phyloP scores from a whole-genome alignment of 805 yeast genomes.

The Cyberlindnera meyerae region DNA sequence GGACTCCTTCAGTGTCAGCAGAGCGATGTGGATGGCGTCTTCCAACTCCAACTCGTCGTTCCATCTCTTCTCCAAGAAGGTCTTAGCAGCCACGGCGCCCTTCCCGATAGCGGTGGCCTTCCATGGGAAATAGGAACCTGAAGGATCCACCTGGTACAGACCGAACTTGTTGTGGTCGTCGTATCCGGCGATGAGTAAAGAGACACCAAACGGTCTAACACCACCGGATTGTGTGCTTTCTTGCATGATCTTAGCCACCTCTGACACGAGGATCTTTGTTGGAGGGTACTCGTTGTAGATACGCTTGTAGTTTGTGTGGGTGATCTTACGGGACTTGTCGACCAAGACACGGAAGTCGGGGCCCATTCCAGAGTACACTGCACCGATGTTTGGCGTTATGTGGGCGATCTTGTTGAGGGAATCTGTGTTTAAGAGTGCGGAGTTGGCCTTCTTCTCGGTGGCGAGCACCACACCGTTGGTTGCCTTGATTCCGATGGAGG shows the following conservation, averaged over 20 bases:
- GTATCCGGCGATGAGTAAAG: conserved; percentile 88
- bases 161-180: conserved; percentile 73
- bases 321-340: conserved; percentile 88
- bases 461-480: conserved; percentile 96
- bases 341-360: conserved; percentile 95
- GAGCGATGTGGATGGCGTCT: conserved; percentile 96
- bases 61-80: conserved; percentile 97
- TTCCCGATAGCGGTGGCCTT: conserved; percentile 99
- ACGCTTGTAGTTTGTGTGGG: conserved; percentile 90
- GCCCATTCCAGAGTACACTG: conserved; percentile 98
- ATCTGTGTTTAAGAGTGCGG: conserved; percentile 70
- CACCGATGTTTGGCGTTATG: conserved; percentile 93
- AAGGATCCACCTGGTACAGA: conserved; percentile 95
- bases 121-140: conserved; percentile 98
- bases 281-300: conserved; percentile 97
- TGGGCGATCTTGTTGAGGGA: conserved; percentile 72
- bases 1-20: conserved; percentile 89
- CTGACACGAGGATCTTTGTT: conserved; percentile 87
- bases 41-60: conserved; percentile 94
- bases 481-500: conserved; percentile 90
- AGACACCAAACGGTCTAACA: conserved; percentile 98
- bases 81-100: conserved; percentile 93
- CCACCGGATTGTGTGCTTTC: conserved; percentile 99
- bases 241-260: conserved; percentile 94
- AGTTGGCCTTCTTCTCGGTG: conserved; percentile 86